Percentiles rank a stretch among this genome's conserved stretches.
These are phyloP conservation scores for Candida nanaspora DNA, from an alignment of 805 yeast species.

Conservation along the genomic window DNA sequence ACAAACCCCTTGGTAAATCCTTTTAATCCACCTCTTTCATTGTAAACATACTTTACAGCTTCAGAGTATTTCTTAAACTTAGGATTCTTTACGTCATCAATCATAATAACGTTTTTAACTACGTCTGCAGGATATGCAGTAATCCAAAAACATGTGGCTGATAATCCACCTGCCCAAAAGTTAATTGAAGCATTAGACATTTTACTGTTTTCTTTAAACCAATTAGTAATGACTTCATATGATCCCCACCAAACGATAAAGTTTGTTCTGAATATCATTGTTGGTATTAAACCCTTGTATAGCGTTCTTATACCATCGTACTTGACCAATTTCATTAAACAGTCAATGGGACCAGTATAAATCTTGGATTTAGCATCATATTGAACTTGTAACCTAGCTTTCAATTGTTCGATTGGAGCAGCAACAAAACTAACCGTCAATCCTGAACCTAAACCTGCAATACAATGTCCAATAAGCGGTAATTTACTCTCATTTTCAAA, in stretches of 20 bases:
- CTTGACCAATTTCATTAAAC: constrained; percentile 49
- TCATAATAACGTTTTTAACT: constrained; percentile 78
- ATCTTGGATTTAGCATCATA: constrained; percentile 65
- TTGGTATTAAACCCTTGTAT: constrained; percentile 76
- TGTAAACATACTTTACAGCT: constrained; percentile 65
- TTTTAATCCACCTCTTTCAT: constrained; percentile 45
- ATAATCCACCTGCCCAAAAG: constrained; percentile 88
- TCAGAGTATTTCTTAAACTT: constrained; percentile 62
- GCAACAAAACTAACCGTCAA: constrained; percentile 94
- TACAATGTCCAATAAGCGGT: constrained; percentile 67
- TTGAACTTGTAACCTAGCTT: constrained; percentile 85
- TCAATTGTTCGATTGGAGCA: constrained; percentile 86
- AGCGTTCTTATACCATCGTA: constrained; percentile 65
- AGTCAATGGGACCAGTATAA: constrained; percentile 78
- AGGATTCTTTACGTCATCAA: constrained; percentile 68
- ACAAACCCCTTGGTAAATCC: constrained; percentile 80
- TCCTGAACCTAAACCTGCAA: constrained; percentile 81
- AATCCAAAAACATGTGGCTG: constrained; percentile 85
- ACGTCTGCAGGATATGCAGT: constrained; percentile 88
- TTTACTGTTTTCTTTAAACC: constrained; percentile 56
- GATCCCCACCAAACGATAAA: constrained; percentile 94
- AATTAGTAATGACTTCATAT: constrained; percentile 69
- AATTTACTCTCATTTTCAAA: constrained; percentile 55
- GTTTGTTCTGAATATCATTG: constrained; percentile 82
- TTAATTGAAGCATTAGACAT: constrained; percentile 66